phyloP scores from a whole-genome alignment of 106 monocot genomes.

The Alisma plantagoaquatica region DNA sequence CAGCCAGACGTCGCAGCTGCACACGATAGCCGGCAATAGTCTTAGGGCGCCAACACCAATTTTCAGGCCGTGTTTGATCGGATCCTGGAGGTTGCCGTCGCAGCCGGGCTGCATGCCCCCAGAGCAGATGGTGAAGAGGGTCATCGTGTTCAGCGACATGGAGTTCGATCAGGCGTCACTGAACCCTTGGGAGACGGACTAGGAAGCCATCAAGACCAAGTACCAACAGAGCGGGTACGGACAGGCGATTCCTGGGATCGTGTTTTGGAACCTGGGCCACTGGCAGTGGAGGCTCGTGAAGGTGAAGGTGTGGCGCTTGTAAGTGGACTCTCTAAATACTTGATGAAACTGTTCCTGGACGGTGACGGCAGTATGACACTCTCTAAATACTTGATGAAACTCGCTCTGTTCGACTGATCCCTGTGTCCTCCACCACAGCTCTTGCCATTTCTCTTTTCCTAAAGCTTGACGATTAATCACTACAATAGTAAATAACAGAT shows the following conservation, averaged over 20 bases:
- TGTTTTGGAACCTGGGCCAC: constrained; percentile 50
- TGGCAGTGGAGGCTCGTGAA: constrained; percentile 11
- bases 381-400: too few relatives aligned
- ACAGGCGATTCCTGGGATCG: constrained; percentile 13
- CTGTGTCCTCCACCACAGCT: too few relatives aligned
- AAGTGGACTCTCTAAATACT: too few relatives aligned
- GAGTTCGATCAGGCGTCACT: constrained; percentile 51
- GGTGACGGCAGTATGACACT: too few relatives aligned
- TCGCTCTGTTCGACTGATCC: too few relatives aligned
- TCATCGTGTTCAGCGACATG: constrained; percentile 84
- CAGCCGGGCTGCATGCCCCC: neutral
- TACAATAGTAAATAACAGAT: too few relatives aligned
- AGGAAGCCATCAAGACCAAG: constrained; percentile 45
- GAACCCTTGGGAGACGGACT: constrained; percentile 56
- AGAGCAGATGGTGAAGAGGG: constrained; percentile 41
- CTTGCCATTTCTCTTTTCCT: too few relatives aligned
- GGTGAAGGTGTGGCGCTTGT: constrained; percentile 28
- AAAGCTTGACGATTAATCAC: too few relatives aligned
- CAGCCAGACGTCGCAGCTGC: constrained; percentile 26
- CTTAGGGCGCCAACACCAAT: constrained; percentile 10
- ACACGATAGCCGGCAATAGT: constrained; percentile 30
- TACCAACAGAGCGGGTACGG: constrained; percentile 21
- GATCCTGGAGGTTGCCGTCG: constrained; percentile 13
- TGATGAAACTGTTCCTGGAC: too few relatives aligned
- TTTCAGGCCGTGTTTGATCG: constrained; percentile 16